Evolutionary conservation across 1,284 basidiomycete species (phyloP).

Genomic region (Stygiomarasmius scandens): DNA sequence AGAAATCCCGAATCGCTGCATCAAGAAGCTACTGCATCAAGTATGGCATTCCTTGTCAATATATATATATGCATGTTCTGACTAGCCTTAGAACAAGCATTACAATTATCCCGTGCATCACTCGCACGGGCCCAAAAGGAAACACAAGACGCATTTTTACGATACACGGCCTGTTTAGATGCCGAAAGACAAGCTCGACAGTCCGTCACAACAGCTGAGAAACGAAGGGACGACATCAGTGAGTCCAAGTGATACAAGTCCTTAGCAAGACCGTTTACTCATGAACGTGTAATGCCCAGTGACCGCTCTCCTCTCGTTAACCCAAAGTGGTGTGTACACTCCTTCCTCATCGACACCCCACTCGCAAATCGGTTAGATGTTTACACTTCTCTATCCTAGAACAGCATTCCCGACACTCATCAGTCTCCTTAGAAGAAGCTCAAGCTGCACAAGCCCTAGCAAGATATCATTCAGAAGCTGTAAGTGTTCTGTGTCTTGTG

Average conservation of each 20-base stretch:
- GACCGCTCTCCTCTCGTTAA: slow-evolving; percentile 54
- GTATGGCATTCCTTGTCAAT: slow-evolving; percentile 31
- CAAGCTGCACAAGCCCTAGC: slow-evolving; percentile 35
- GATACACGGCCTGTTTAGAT: slow-evolving; percentile 70
- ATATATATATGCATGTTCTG: slow-evolving; percentile 11
- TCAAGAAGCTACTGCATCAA: slow-evolving; percentile 36
- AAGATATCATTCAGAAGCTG: slow-evolving; percentile 43
- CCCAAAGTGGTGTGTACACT: slow-evolving; percentile 35
- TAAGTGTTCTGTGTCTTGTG: slow-evolving; percentile 15
- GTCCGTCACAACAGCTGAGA: slow-evolving; percentile 64
- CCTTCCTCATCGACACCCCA: not conserved
- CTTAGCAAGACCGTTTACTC: slow-evolving; percentile 7
- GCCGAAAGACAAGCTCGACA: slow-evolving; percentile 65
- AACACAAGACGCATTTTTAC: slow-evolving; percentile 69
- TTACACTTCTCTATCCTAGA: slow-evolving; percentile 21
- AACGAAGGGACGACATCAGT: slow-evolving; percentile 73
- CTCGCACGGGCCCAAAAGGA: slow-evolving; percentile 64
- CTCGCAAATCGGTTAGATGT: not conserved
- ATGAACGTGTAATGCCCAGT: slow-evolving; percentile 35
- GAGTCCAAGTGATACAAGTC: slow-evolving; percentile 25
- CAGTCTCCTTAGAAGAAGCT: slow-evolving; percentile 47
- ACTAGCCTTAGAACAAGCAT: slow-evolving; percentile 41
- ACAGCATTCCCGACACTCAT: slow-evolving; percentile 46
- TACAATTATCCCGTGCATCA: slow-evolving; percentile 47
- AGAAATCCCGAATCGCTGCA: slow-evolving; percentile 18